Conservation (phyloP, 2,329 filamentous ascomycete genomes). For the Aspergillus awamori region DNA sequence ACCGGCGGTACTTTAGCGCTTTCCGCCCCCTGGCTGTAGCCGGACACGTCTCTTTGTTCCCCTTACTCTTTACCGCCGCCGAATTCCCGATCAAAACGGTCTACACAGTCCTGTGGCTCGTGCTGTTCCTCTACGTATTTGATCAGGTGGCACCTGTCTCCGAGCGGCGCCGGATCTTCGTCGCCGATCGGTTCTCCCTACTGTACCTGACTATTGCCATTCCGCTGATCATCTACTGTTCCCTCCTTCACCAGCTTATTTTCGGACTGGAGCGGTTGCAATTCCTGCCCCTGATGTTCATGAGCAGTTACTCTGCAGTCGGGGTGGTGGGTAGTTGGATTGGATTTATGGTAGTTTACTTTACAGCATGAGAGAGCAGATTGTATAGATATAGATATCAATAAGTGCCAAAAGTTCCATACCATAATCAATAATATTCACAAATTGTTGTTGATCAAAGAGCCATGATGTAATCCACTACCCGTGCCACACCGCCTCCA, state of each 20-base stretch:
- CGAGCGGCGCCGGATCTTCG: constrained; percentile 75
- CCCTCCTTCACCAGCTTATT: constrained; percentile 76
- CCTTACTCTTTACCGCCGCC: constrained; percentile 84
- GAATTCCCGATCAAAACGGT: constrained; percentile 94
- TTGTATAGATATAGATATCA: background rate
- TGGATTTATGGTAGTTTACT: constrained; percentile 91
- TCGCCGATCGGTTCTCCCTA: constrained; percentile 87
- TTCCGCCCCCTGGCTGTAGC: constrained; percentile 91
- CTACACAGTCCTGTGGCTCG: constrained; percentile 90
- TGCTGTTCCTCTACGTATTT: constrained; percentile 82
- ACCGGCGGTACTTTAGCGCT: constrained; percentile 85
- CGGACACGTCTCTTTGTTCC: constrained; percentile 93
- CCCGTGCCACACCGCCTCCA: too few species aligned
- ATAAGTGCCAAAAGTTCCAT: background rate
- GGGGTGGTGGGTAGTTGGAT: constrained; percentile 97
- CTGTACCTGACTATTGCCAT: constrained; percentile 89
- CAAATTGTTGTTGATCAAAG: background rate
- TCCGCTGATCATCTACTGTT: constrained; percentile 86
- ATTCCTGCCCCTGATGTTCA: constrained; percentile 96
- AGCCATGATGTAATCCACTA: constrained; percentile 22
- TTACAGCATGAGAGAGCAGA: constrained; percentile 50
- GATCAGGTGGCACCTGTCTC: constrained; percentile 86
- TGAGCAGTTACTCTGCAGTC: constrained; percentile 87
- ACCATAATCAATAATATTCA: too few species aligned
- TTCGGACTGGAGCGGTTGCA: constrained; percentile 76